These are phyloP conservation scores for Pouteria campechiana DNA, from an alignment of 179 eudicot genomes.

Conservation along the genomic window DNA sequence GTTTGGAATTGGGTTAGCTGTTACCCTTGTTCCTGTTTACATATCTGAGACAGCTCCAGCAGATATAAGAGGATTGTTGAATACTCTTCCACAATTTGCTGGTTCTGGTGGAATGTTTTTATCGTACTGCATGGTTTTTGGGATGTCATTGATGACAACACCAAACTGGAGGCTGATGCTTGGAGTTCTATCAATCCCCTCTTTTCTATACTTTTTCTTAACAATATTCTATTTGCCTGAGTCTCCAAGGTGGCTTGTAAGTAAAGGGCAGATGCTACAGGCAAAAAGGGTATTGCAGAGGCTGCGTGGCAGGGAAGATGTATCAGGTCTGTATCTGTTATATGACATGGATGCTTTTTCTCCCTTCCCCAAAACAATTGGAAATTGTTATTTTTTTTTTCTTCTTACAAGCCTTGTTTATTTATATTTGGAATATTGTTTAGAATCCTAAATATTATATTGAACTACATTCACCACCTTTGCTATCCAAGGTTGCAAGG, in stretches of 20 bases:
- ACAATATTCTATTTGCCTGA: slow-evolving; percentile 55
- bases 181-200: slow-evolving; percentile 60
- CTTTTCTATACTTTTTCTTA: slow-evolving; percentile 39
- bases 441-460: no score
- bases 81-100: slow-evolving; percentile 72
- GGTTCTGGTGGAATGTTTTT: slow-evolving; percentile 73
- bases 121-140: slow-evolving; percentile 64
- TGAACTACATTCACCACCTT: no score
- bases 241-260: slow-evolving; percentile 73
- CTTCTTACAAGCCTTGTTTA: no score
- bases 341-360: no score
- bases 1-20: slow-evolving; percentile 25
- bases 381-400: no score
- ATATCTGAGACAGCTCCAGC: slow-evolving; percentile 42
- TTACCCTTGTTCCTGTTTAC: slow-evolving; percentile 19
- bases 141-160: slow-evolving; percentile 51
- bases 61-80: slow-evolving; percentile 58
- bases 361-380: no score
- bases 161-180: slow-evolving; percentile 84
- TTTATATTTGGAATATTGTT: no score
- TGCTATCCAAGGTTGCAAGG: no score
- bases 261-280: slow-evolving; percentile 70
- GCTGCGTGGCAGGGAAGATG: slow-evolving; percentile 61
- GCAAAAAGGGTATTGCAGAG: slow-evolving; percentile 54
- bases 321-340: no score